Evolutionary conservation across 2,329 filamentous ascomycete genomes (phyloP), one percentile per base, ranked within the genome.

Genomic region (Rutstroemia sp.): DNA sequence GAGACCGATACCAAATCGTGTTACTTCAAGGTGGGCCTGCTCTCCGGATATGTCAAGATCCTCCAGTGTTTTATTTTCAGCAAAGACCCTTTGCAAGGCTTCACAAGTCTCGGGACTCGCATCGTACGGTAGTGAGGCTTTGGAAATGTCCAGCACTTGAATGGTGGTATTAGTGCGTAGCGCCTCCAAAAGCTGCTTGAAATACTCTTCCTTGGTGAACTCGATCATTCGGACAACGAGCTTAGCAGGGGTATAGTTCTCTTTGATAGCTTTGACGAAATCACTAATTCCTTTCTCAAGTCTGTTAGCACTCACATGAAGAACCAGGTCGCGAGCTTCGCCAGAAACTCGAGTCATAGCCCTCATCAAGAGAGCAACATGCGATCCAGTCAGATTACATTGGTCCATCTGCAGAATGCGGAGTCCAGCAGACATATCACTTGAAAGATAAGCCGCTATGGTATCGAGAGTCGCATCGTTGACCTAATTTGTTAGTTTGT

Each of bases 41-140:
- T 88, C 86, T 8, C 86, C 86, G 25, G 84, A 87, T 46, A 89
- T 84, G 66, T 88, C 82, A 12, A 89, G 71, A 66, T 83, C 83
- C 62, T 84, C 76, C 2, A 89, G 72, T 0, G 81, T 83, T n/a
- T 75, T 75, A 59, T 89, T 89, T 52, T 85, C 78, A 37, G 82
- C 80, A 63, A 89, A 85, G 71, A 89, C 78, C 50, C 75, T 69
- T 59, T 83, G 79, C 55, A 89, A 69, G 14, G 81, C 78, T 58
- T 79, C 78, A 64, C 83, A 87, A 0, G 85, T 88, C 57, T 86
- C 83, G 9, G 81, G 78, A 8, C 81, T 80, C 3, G 85, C 85
- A 66, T 88, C 85, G 54, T 83, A 83, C 14, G 85, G 86, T 21
- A 89, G 73, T 0, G 84, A 87, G 1, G 83, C 82, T 61, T 86